These are phyloP conservation scores for Sclerotinia spermophila DNA, from an alignment of 2,329 filamentous ascomycete species.

Conservation along the genomic window DNA sequence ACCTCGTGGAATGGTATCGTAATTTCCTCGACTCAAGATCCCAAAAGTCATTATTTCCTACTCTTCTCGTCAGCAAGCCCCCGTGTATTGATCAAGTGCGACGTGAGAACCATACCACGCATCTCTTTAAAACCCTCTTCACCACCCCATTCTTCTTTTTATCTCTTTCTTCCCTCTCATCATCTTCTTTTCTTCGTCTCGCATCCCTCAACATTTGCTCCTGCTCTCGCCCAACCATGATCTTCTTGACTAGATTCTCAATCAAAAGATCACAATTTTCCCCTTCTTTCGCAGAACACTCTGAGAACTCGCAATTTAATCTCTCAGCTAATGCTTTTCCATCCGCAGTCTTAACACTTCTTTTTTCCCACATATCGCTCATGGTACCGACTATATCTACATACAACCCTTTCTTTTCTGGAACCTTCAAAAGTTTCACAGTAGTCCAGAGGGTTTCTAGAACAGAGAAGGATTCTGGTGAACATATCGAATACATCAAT, in stretches of 20 bases:
- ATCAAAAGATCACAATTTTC: slow-evolving; percentile 2
- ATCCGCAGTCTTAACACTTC: background rate
- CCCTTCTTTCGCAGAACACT: slow-evolving; percentile 5
- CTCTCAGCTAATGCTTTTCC: slow-evolving; percentile 2
- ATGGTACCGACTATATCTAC: slow-evolving; percentile 6
- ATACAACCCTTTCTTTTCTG: background rate
- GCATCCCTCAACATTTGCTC: background rate
- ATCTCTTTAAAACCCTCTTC: slow-evolving; percentile 5
- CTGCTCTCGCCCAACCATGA: background rate
- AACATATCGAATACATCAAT: slow-evolving; percentile 11
- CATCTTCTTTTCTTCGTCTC: background rate
- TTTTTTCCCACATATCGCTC: slow-evolving; percentile 15
- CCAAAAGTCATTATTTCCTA: background rate
- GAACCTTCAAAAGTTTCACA: background rate
- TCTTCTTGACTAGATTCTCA: background rate
- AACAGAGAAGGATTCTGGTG: background rate
- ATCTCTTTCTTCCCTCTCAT: background rate
- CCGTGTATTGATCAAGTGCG: background rate
- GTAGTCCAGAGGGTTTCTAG: background rate
- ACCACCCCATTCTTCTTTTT: slow-evolving; percentile 1
- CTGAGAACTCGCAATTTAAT: background rate
- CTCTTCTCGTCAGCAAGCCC: background rate
- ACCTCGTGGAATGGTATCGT: background rate
- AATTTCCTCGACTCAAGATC: background rate
- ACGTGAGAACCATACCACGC: background rate